Evolutionary conservation across 192 early-diverging fungal species (phyloP), one percentile per base, ranked within the genome.

Genomic region (Haplosporangium gracile): DNA sequence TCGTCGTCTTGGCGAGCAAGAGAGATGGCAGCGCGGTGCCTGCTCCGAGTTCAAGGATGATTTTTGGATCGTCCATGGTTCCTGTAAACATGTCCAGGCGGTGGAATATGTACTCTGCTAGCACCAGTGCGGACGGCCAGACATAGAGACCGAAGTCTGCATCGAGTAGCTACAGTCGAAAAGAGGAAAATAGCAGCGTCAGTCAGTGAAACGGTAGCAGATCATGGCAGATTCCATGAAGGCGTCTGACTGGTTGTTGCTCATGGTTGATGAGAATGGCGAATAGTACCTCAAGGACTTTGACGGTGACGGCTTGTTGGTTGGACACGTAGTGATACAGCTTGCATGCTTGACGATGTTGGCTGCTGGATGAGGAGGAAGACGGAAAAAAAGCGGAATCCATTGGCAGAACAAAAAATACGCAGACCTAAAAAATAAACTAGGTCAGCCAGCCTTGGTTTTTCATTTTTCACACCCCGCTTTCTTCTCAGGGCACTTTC

Each of bases 121-220:
- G 87, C 2, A 96, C 91, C 11, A 95, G 80, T 0, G 96, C 80
- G 18, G 93, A 93, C 7, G 95, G 95, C 96, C 96, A 97, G 57
- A 95, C 76, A 80, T 96, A 94, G 65, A 89, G 86, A 22, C 93
- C 95, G 84, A 93, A 94, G 8, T 88, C 83, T 24, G 91, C 78
- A 69, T 93, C 89, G 16, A 94, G 68, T 51, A 92, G 63, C 92
- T 94, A 78, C 47, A 39, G 13, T 32, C 39, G 7, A 20, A 24
- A 70, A 32, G 57, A 47, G 38, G 43, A 24, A n/a, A 43, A 47
- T 43, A 15, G 34, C 4, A 8, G 43, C 11, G 43, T 45, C 43
- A 45, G 76, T 69, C 1, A 71, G 5, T 20, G 36, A 70, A 45
- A 0, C 11, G 7, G 63, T 26, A 45, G 32, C 16, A 15, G 47